Evolutionary conservation across 306 rosid species (phyloP), one percentile per base, ranked within the genome.

Genomic region (Quercus wislizeni): DNA sequence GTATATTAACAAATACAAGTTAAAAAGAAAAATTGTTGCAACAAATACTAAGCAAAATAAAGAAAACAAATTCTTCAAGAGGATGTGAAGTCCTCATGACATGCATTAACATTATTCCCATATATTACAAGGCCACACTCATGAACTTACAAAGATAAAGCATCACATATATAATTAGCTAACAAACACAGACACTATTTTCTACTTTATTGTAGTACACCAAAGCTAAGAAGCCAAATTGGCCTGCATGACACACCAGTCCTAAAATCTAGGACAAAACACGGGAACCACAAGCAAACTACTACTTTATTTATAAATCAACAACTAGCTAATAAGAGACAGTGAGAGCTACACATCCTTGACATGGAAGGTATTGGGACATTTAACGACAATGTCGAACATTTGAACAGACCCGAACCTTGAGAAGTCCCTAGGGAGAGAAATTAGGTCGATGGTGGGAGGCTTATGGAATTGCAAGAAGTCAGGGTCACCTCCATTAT

Each of bases 341-440:
- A 8, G 46, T 41, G 46, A 41, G 46, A 41, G 46, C 46, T 41
- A 41, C 46, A 0, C 46, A 41, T 41, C 46, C 46, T 41, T 41
- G 49, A 96, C 99, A 27, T 89, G 99, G 92, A 96, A 96, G 87
- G 89, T 73, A 78, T 91, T 90, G 27, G 98, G 98, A 58, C 78
- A 89, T 79, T 96, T 96, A 74, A 96, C 18, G 83, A 96, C 99
- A 3, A 96, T 90, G 68, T 96, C 99, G 74, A 90, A 96, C 99
- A 96, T 96, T n/a, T 96, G 7, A 89, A 96, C 64, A 52, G 99
- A 89, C 91, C 81, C 88, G 91, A 96, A 96, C 86, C 82, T 90
- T 77, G 87, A 82, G 83, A 89, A 96, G 17, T 96, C 97, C 33
- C 69, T 77, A 0, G 99, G 99, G 11, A 96, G 98, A 51, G 98